phyloP scores from a whole-genome alignment of 2,329 filamentous ascomycete species.

The Colletotrichum phormii region DNA sequence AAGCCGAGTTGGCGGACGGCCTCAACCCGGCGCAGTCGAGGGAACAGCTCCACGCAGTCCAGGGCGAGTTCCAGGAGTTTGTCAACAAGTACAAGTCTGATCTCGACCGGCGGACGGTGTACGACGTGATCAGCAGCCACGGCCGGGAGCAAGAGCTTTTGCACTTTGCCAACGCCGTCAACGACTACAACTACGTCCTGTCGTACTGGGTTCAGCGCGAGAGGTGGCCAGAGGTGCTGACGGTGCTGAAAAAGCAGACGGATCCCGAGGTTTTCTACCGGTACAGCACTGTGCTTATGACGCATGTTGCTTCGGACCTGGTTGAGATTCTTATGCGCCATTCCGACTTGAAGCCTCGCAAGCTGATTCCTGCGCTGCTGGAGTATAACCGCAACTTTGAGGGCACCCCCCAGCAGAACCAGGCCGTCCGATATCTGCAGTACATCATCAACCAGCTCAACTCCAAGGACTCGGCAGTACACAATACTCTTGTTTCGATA shows the following conservation, averaged over 20 bases:
- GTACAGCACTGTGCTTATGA: slow-evolving; percentile 97
- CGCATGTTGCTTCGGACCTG: slow-evolving; percentile 83
- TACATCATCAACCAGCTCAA: slow-evolving; percentile 91
- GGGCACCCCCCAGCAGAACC: slow-evolving; percentile 79
- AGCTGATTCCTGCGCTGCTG: slow-evolving; percentile 90
- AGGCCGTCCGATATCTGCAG: slow-evolving; percentile 92
- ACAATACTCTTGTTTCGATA: slow-evolving; percentile 97
- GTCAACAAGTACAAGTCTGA: slow-evolving; percentile 86
- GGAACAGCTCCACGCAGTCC: slow-evolving; percentile 76
- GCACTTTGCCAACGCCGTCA: slow-evolving; percentile 87
- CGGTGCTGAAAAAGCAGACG: slow-evolving; percentile 91
- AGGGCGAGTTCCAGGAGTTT: slow-evolving; percentile 89
- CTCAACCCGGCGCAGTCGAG: slow-evolving; percentile 77
- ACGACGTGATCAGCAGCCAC: slow-evolving; percentile 96
- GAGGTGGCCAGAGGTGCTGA: slow-evolving; percentile 87
- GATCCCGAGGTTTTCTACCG: slow-evolving; percentile 95
- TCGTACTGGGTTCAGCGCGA: slow-evolving; percentile 98
- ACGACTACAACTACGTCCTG: slow-evolving; percentile 94
- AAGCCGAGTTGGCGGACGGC: slow-evolving; percentile 81
- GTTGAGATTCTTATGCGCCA: slow-evolving; percentile 98
- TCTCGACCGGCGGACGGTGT: slow-evolving; percentile 90
- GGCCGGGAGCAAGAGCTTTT: slow-evolving; percentile 93
- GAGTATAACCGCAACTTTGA: slow-evolving; percentile 88
- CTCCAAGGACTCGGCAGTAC: slow-evolving; percentile 85
- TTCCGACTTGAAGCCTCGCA: slow-evolving; percentile 83